These are phyloP conservation scores for Colletotrichum sp. DNA, from an alignment of 2,329 filamentous ascomycete species.

Conservation along the genomic window DNA sequence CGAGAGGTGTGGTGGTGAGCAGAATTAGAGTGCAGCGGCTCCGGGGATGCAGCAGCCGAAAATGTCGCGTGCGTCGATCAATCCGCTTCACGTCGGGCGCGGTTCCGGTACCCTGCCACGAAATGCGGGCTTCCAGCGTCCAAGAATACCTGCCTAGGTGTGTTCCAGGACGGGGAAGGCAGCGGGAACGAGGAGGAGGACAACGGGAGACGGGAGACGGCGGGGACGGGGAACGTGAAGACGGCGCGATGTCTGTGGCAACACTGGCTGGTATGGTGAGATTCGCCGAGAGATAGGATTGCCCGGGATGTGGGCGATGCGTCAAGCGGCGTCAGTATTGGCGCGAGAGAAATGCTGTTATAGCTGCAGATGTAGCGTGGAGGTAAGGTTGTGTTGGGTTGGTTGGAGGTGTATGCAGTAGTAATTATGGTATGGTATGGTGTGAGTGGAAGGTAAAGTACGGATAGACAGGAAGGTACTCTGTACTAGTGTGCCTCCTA, in stretches of 20 bases:
- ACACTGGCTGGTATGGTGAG: neutral
- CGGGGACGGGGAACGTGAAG: neutral
- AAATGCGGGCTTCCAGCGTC: neutral
- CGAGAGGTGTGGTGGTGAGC: neutral
- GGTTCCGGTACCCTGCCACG: neutral
- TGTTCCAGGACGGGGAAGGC: neutral
- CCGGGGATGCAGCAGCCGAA: neutral
- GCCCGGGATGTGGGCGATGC: neutral
- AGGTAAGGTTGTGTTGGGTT: neutral
- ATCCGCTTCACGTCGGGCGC: neutral
- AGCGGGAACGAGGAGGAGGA: neutral
- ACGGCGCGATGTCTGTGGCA: neutral
- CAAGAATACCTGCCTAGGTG: neutral
- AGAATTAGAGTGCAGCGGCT: neutral
- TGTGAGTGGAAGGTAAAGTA: neutral
- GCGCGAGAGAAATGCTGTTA: neutral
- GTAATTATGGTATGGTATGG: neutral
- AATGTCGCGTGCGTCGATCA: neutral
- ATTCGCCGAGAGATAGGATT: neutral
- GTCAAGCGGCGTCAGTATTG: neutral
- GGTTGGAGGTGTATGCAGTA: neutral
- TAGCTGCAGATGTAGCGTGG: neutral
- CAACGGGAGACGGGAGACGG: neutral
- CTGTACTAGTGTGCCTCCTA: neutral
- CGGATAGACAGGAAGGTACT: neutral